Evolutionary conservation across 2,329 filamentous ascomycete genomes (phyloP).

Genomic region (Colletotrichum tofieldiae): DNA sequence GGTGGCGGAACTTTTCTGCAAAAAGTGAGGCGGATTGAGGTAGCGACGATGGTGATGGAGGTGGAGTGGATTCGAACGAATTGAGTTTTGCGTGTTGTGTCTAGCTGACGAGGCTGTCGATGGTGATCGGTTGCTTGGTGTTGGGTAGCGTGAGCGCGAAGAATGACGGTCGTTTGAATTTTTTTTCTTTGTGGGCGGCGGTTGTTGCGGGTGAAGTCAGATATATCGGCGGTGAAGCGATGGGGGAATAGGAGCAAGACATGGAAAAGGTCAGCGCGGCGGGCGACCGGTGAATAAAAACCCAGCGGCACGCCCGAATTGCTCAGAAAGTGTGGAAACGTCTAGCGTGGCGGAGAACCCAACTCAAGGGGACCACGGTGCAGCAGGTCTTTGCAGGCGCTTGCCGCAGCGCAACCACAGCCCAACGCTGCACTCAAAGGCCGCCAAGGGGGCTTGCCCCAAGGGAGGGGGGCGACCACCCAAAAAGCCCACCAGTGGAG

Average conservation of each 20-base stretch:
- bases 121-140: slow-evolving; percentile 12
- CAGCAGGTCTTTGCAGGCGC: neutral
- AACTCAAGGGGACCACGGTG: slow-evolving; percentile 4
- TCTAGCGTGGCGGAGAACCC: slow-evolving; percentile 37
- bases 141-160: slow-evolving; percentile 13
- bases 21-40: slow-evolving; percentile 17
- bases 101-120: slow-evolving; percentile 17
- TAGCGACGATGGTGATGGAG: neutral
- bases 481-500: slow-evolving; percentile 8
- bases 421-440: slow-evolving; percentile 8
- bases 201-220: slow-evolving; percentile 26
- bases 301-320: neutral
- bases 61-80: slow-evolving; percentile 14
- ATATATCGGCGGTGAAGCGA: slow-evolving; percentile 38
- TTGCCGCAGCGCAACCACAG: slow-evolving; percentile 4
- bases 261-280: neutral
- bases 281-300: slow-evolving; percentile 33
- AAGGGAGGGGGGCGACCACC: slow-evolving; percentile 10
- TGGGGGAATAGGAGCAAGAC: slow-evolving; percentile 23
- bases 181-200: slow-evolving; percentile 12
- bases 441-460: slow-evolving; percentile 4
- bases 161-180: neutral
- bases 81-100: neutral
- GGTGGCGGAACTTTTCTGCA: neutral
- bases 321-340: slow-evolving; percentile 25